phyloP scores from a whole-genome alignment of 2,329 filamentous ascomycete species.

The Fusarium graminum region DNA sequence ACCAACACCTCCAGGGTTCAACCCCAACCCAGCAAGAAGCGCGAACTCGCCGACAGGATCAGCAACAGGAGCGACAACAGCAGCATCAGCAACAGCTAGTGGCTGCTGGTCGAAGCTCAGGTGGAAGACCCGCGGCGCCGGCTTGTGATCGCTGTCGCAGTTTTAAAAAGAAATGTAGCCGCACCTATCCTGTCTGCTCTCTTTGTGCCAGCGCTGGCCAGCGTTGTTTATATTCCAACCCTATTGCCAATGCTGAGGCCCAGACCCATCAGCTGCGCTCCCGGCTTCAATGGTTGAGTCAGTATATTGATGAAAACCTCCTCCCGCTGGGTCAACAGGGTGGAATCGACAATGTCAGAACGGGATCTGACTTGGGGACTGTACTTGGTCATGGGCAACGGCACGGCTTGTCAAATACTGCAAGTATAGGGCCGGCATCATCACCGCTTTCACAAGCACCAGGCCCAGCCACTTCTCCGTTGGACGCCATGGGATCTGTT shows the following conservation, averaged over 20 bases:
- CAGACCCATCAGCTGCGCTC: constrained; percentile 56
- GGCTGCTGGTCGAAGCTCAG: constrained; percentile 4
- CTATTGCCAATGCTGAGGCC: constrained; percentile 51
- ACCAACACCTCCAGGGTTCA: constrained; percentile 18
- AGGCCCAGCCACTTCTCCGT: constrained; percentile 35
- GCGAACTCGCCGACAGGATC: constrained; percentile 32
- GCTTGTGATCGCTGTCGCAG: constrained; percentile 60
- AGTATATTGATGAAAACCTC: constrained; percentile 54
- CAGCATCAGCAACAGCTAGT: constrained; percentile 16
- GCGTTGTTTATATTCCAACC: constrained; percentile 53
- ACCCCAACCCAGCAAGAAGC: constrained; percentile 32
- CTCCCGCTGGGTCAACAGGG: constrained; percentile 33
- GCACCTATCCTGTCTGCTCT: constrained; percentile 57
- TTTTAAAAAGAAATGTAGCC: constrained; percentile 62
- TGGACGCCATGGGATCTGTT: constrained; percentile 23
- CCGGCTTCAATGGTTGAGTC: constrained; percentile 58
- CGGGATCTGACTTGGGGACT: constrained; percentile 50
- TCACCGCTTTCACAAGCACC: constrained; percentile 28
- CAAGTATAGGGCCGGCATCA: constrained; percentile 20
- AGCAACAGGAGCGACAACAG: constrained; percentile 11
- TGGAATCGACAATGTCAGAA: constrained; percentile 55
- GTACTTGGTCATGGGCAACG: constrained; percentile 22
- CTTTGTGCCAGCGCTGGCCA: constrained; percentile 57
- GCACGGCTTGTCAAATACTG: neutral
- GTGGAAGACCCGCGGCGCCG: constrained; percentile 33